phyloP scores from a whole-genome alignment of 768 basidiomycete genomes.

The Hericium rajendrae region DNA sequence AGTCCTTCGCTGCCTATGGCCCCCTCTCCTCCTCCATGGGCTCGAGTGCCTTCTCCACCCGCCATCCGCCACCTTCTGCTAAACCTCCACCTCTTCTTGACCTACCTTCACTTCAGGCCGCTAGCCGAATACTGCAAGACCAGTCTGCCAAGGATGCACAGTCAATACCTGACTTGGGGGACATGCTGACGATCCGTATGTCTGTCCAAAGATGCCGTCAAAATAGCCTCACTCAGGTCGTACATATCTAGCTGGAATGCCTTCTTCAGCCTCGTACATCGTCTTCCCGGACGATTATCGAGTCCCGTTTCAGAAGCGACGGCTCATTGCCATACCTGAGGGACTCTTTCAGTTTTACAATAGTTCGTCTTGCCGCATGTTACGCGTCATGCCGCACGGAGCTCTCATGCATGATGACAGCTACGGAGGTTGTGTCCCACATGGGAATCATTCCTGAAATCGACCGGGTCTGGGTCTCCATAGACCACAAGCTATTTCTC shows the following conservation, averaged over 20 bases:
- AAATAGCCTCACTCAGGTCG: background rate
- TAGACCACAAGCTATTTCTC: constrained; percentile 87
- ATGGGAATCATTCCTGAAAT: constrained; percentile 92
- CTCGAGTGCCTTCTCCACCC: background rate
- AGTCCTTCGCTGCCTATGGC: background rate
- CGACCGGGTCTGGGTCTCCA: constrained; percentile 90
- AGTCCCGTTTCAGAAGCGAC: constrained; percentile 72
- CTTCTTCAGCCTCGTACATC: constrained; percentile 70
- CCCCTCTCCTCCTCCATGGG: background rate
- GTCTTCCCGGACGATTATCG: constrained; percentile 69
- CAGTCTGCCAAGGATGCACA: constrained; percentile 65
- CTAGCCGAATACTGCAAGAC: constrained; percentile 58
- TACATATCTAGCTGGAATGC: constrained; percentile 38
- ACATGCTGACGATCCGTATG: constrained; percentile 52
- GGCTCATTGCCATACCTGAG: constrained; percentile 70
- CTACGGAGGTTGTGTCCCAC: constrained; percentile 59
- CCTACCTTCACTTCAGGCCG: constrained; percentile 51
- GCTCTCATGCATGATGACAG: constrained; percentile 26
- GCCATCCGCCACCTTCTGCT: constrained; percentile 1
- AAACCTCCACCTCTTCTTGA: constrained; percentile 34
- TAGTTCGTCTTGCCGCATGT: constrained; percentile 29
- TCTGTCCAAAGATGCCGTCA: background rate
- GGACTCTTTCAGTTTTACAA: constrained; percentile 71
- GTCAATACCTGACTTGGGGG: constrained; percentile 66
- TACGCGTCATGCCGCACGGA: constrained; percentile 6